Evolutionary conservation across 1,284 basidiomycete species (phyloP).

Genomic region (Cronartium ribicola): DNA sequence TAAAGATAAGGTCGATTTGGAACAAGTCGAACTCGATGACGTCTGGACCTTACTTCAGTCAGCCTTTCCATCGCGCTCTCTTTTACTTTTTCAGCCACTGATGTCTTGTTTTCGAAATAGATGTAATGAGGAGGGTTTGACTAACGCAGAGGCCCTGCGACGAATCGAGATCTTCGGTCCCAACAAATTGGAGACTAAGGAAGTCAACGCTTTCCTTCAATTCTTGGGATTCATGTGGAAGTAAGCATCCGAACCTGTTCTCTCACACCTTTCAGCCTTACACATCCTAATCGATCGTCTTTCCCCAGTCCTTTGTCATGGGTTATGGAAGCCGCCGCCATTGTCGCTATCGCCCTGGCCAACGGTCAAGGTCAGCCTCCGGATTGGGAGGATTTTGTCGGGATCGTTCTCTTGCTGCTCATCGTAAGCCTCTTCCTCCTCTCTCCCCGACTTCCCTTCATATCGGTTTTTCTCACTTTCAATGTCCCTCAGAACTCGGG

Average conservation of each 20-base stretch:
- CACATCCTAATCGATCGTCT: neutral
- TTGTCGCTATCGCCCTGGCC: slow-evolving; percentile 91
- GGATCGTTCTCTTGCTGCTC: slow-evolving; percentile 85
- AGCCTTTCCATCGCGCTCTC: slow-evolving; percentile 48
- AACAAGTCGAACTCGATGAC: slow-evolving; percentile 92
- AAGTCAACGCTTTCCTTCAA: slow-evolving; percentile 80
- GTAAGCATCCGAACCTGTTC: neutral
- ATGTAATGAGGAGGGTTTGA: slow-evolving; percentile 61
- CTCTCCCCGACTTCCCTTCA: neutral
- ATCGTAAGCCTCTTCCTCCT: slow-evolving; percentile 54
- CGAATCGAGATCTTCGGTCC: slow-evolving; percentile 90
- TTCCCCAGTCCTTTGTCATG: slow-evolving; percentile 91
- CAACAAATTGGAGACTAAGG: slow-evolving; percentile 87
- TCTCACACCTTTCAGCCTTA: neutral
- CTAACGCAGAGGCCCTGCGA: slow-evolving; percentile 67
- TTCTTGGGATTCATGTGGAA: slow-evolving; percentile 46
- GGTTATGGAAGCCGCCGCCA: slow-evolving; percentile 98
- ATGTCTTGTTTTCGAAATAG: slow-evolving; percentile 30
- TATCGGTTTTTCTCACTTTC: neutral
- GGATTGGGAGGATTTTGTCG: slow-evolving; percentile 95
- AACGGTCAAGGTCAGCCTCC: slow-evolving; percentile 82
- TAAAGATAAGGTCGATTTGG: slow-evolving; percentile 97
- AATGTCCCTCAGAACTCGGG: slow-evolving; percentile 64
- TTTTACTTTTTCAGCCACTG: neutral
- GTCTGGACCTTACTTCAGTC: slow-evolving; percentile 94